Base-by-base conservation (phyloP, 495 filamentous ascomycete species). In the Penicillium desertorum region DNA sequence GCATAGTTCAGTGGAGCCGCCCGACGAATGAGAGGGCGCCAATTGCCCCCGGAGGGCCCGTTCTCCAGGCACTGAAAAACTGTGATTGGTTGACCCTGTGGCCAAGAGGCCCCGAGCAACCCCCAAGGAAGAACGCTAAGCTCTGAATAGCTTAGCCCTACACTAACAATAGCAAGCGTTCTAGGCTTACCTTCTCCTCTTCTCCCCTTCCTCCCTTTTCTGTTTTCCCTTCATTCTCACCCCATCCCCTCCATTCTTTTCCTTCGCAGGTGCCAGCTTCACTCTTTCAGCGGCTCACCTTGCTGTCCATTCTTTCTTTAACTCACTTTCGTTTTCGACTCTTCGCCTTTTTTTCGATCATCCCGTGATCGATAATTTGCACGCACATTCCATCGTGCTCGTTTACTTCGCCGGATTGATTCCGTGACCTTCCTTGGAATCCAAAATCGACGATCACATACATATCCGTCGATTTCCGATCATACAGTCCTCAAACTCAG, bases 201-300 rank as follows among this genome's bases (percentile, higher is more conserved):
- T 67, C 62, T 62, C 56, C 59, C 62, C 62, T 69, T 65, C 62
- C 54, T 66, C 67, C 67, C 72, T 63, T 72, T 71, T 69, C 69
- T 72, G 73, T 71, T 75, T 77, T 72, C 67, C 62, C 71, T 71
- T 73, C 76, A 71, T 76, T 79, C 76, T 70, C 76, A 39, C 36
- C 72, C 68, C 65, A 71, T 68, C 66, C 67, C 71, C 75, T 72
- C 72, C 71, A 66, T 70, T 60, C 66, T 49, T 60, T 65, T 71
- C 58, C 49, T 59, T 59, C 51, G 78, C 80, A 79, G 79, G 82
- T 81, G 73, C 81, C 87, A 82, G 86, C 89, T 92, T 91, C 89
- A 91, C 83, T 92, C 89, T 81, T 90, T 92, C 73, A 88, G 85
- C 83, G 82, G 81, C 60, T 67, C 73, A 71, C 72, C 71, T 63